These are phyloP conservation scores for Paraconiothyrium brasiliense DNA, from an alignment of 2,329 filamentous ascomycete species.

Conservation along the genomic window DNA sequence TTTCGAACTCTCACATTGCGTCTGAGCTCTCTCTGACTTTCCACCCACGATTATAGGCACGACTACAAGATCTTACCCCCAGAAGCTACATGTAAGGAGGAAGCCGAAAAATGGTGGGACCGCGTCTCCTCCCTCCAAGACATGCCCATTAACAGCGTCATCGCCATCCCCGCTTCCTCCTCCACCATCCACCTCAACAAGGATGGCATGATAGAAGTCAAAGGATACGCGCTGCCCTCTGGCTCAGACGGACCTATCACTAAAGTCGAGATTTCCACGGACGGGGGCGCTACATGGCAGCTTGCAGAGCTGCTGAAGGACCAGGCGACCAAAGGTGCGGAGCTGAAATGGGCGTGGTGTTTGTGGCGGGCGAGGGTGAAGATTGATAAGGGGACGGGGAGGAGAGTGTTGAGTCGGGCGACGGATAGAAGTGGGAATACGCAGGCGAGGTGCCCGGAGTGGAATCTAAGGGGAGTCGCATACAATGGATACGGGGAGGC, in stretches of 20 bases:
- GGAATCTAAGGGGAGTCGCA: constrained; percentile 68
- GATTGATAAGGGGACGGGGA: constrained; percentile 53
- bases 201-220: constrained; percentile 58
- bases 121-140: constrained; percentile 61
- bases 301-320: constrained; percentile 54
- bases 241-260: constrained; percentile 63
- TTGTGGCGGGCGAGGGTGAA: constrained; percentile 62
- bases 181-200: constrained; percentile 53
- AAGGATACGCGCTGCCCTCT: constrained; percentile 65
- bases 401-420: constrained; percentile 63
- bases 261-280: constrained; percentile 62
- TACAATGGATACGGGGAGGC: constrained; percentile 69
- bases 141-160: constrained; percentile 66
- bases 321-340: constrained; percentile 30
- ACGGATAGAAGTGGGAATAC: constrained; percentile 63
- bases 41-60: constrained; percentile 26
- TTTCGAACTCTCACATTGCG: not conserved
- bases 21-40: not conserved
- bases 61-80: constrained; percentile 69
- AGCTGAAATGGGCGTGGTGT: constrained; percentile 65
- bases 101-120: constrained; percentile 64
- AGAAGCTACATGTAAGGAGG: constrained; percentile 58
- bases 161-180: constrained; percentile 58
- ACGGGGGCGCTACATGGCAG: constrained; percentile 61
- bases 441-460: constrained; percentile 60